Percentiles rank a stretch among this genome's conserved stretches.
Conservation (phyloP, 2,329 filamentous ascomycete species). For the Pochonia chlamydosporia region DNA sequence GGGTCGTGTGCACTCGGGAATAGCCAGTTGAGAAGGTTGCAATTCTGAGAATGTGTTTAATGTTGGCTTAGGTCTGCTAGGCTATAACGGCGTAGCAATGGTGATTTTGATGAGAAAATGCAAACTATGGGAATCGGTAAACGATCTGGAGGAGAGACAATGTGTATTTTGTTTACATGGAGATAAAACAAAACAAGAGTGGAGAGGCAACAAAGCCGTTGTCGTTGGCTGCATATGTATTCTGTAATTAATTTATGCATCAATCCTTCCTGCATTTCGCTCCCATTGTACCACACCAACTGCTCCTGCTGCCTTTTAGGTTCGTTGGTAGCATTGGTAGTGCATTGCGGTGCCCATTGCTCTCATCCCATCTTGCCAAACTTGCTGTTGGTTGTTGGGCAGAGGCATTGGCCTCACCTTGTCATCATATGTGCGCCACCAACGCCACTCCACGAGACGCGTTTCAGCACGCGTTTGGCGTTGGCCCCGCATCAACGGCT, state of each 20-base stretch:
- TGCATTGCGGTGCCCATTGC: too few relatives aligned
- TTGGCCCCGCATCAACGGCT: neutral
- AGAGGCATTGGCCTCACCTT: too few relatives aligned
- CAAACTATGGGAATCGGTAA: neutral
- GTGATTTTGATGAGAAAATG: neutral
- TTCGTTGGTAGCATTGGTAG: too few relatives aligned
- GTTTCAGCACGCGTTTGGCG: neutral
- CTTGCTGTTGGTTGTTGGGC: too few relatives aligned
- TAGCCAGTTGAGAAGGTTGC: neutral
- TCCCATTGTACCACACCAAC: too few relatives aligned
- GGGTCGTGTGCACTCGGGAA: neutral
- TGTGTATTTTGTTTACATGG: neutral
- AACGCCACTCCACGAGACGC: neutral
- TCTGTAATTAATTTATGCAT: too few relatives aligned
- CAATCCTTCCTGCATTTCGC: too few relatives aligned
- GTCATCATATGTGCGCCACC: neutral
- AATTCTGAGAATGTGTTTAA: neutral
- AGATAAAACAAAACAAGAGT: too few relatives aligned
- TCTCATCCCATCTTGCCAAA: too few relatives aligned
- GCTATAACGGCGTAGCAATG: neutral
- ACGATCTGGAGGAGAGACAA: neutral
- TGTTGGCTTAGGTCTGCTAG: slow-evolving; percentile 1
- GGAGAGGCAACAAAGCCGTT: neutral
- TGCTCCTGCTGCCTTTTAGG: too few relatives aligned
- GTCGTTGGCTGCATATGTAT: too few relatives aligned